Evolutionary conservation across 2,329 filamentous ascomycete species (phyloP), one percentile per base, ranked within the genome.

Genomic region (Colletotrichum zoysiae): DNA sequence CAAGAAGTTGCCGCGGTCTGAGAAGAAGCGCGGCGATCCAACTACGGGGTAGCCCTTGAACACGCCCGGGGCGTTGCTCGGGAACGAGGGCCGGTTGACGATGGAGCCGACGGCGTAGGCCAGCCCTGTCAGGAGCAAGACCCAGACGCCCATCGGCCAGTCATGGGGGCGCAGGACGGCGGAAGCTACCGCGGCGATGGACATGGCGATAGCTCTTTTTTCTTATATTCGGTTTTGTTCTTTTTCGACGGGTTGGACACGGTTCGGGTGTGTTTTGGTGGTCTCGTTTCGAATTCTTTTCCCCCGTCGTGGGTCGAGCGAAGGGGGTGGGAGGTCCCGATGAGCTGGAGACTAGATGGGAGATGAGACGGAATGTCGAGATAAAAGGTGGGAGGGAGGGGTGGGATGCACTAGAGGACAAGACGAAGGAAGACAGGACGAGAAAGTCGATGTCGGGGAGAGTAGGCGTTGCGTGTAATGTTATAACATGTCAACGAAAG

Each of bases 1-100:
- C 65, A 83, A 82, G 75, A 86, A 88, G 35, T 84, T 81, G 77
- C 80, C 82, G 64, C 86, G 80, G 20, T 79, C 71, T 3, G 82
- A 83, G 79, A 86, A 88, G 79, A 86, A 88, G 0, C 78, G 77
- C 35, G 82, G 67, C 1, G 82, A 79, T 2, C 86, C 86, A 4
- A 86, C 68, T 11, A 88, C 72, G 0, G 86, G 86, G 75, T 76
- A 82, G 9, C 75, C 70, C 60, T 74, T 74, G 26, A 78, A 42
- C n/a, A 75, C 66, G 18, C 58, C 74, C 2, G 78, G 79, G 6
- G 79, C 76, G 11, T 75, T 75, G 6, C 56, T 58, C 16, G 77
- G 77, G 35, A 79, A 73, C 16, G 64, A 58, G 6, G 76, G 74
- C 20, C 78, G 77, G 38, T 58, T 50, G 12, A 51, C 56, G n/a